Percentiles rank a stretch among this genome's conserved stretches.
These are phyloP conservation scores for Triangularia setosa DNA, from an alignment of 2,329 filamentous ascomycete genomes.

Conservation along the genomic window DNA sequence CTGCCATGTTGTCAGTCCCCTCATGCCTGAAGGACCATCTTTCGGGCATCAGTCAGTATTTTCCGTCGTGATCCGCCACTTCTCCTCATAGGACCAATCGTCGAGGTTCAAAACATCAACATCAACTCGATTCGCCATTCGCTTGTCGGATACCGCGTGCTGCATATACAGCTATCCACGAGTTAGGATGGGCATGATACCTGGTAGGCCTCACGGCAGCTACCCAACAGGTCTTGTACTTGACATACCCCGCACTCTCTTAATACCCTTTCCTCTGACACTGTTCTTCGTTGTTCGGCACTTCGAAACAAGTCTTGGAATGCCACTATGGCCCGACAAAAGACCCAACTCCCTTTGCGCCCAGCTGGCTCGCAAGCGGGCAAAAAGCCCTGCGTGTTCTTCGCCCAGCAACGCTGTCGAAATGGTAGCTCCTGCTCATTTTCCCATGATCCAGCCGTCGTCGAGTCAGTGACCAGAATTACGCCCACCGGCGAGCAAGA, in stretches of 20 bases:
- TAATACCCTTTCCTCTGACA: background rate
- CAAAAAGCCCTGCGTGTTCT: background rate
- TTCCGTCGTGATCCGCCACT: no score
- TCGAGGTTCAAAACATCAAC: no score
- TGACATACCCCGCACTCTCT: background rate
- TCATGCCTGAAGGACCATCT: no score
- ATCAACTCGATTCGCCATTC: background rate
- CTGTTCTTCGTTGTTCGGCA: background rate
- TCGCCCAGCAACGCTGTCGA: background rate
- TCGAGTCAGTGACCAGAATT: background rate
- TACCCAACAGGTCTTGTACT: background rate
- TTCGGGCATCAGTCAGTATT: no score
- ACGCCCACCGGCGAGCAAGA: background rate
- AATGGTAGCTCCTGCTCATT: background rate
- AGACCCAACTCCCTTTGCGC: background rate
- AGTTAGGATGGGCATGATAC: background rate
- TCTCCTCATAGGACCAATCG: no score
- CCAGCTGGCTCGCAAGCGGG: background rate
- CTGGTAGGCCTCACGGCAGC: background rate
- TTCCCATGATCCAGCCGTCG: background rate
- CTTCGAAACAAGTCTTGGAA: no score
- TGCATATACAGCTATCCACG: background rate
- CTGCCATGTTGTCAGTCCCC: no score
- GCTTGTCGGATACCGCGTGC: background rate
- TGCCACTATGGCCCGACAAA: background rate